Percentiles rank a stretch among this genome's conserved stretches.
These are phyloP conservation scores for Serendipita sp. DNA, from an alignment of 768 basidiomycete species.

Conservation along the genomic window DNA sequence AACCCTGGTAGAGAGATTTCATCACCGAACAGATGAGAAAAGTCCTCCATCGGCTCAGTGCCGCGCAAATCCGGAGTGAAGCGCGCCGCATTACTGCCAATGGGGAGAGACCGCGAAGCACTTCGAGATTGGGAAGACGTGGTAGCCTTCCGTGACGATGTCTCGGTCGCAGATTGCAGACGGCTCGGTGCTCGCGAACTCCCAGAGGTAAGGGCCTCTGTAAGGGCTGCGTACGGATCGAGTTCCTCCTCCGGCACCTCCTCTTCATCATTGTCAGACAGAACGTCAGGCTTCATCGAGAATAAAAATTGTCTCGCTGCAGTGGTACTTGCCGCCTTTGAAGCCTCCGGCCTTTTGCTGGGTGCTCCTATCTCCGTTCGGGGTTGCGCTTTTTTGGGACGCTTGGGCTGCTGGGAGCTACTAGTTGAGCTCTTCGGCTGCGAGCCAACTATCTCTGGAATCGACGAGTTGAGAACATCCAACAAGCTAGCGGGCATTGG, in stretches of 20 bases:
- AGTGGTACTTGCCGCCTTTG: not conserved
- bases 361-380: not conserved
- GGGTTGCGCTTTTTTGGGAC: not conserved
- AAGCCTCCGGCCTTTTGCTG: not conserved
- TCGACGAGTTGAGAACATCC: not conserved
- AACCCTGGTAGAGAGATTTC: too few relatives aligned
- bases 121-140: not conserved
- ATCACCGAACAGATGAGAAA: not conserved
- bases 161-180: not conserved
- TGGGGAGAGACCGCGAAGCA: not conserved
- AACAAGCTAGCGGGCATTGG: not conserved
- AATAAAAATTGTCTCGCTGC: not conserved
- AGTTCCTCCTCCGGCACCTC: not conserved
- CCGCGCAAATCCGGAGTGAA: not conserved
- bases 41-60: not conserved
- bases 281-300: not conserved
- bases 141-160: not conserved
- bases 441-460: not conserved
- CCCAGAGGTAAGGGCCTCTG: not conserved
- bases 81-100: not conserved
- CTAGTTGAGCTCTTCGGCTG: not conserved
- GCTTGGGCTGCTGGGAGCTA: not conserved
- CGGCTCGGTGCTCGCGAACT: not conserved
- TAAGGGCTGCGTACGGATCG: not conserved
- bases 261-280: not conserved